phyloP scores from a whole-genome alignment of 768 basidiomycete species.

The Exsudoporus frostii region DNA sequence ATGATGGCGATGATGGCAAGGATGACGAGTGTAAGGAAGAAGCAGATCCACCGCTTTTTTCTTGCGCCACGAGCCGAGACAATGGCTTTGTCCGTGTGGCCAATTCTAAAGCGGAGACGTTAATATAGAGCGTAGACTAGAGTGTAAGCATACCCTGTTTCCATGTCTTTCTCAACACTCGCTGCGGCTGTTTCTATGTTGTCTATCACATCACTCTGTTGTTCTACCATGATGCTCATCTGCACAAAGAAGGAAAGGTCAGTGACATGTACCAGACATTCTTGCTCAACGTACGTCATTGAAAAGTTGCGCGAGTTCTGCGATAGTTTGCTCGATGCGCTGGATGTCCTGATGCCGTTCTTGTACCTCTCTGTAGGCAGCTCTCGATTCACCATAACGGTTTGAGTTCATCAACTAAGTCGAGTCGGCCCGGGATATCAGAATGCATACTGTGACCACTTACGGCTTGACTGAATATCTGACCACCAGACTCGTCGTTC shows the following conservation, averaged over 20 bases:
- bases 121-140: not conserved
- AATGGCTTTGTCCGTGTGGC: conserved; percentile 86
- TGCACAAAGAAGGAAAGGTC: conserved; percentile 28
- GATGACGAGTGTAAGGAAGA: conserved; percentile 66
- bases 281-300: conserved; percentile 65
- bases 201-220: conserved; percentile 87
- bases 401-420: conserved; percentile 83
- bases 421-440: not conserved
- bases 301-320: conserved; percentile 92
- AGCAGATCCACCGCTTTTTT: conserved; percentile 97
- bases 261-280: not conserved
- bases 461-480: conserved; percentile 90
- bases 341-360: conserved; percentile 94
- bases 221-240: conserved; percentile 95
- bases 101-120: conserved; percentile 45
- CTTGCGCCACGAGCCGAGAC: conserved; percentile 82
- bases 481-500: conserved; percentile 74
- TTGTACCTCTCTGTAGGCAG: conserved; percentile 96
- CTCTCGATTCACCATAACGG: conserved; percentile 85
- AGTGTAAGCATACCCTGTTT: conserved; percentile 62
- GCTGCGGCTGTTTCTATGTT: conserved; percentile 77
- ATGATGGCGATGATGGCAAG: conserved; percentile 66
- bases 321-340: conserved; percentile 89
- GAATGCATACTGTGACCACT: conserved; percentile 8
- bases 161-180: conserved; percentile 76